These are phyloP conservation scores for Apophysomyces ossiformis DNA, from an alignment of 371 early-diverging fungal genomes.

Conservation along the genomic window DNA sequence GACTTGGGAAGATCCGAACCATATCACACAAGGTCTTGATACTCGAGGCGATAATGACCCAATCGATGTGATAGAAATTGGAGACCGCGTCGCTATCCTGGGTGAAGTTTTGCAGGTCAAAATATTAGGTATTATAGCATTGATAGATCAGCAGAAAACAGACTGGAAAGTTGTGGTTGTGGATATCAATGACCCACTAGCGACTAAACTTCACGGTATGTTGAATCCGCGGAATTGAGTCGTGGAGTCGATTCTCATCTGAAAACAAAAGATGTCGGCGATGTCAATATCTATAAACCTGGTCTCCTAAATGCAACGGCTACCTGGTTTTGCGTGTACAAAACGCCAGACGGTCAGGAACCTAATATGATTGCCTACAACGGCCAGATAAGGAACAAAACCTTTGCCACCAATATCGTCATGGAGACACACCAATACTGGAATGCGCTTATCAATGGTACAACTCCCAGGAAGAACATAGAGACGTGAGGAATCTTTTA, in stretches of 20 bases:
- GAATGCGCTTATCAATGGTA: slow-evolving; percentile 79
- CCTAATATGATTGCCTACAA: slow-evolving; percentile 91
- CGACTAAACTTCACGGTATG: slow-evolving; percentile 70
- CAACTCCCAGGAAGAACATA: slow-evolving; percentile 65
- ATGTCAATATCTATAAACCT: slow-evolving; percentile 86
- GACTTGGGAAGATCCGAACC: slow-evolving; percentile 94
- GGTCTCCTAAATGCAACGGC: slow-evolving; percentile 82
- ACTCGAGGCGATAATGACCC: slow-evolving; percentile 92
- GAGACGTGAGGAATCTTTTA: slow-evolving; percentile 45
- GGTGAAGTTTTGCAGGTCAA: slow-evolving; percentile 77
- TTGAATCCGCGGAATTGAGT: background rate
- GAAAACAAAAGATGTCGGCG: slow-evolving; percentile 68
- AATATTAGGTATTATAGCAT: slow-evolving; percentile 85
- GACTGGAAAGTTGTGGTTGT: slow-evolving; percentile 95
- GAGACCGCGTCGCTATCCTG: background rate
- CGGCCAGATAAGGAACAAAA: slow-evolving; percentile 84
- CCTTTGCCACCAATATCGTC: slow-evolving; percentile 87
- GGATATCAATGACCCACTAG: slow-evolving; percentile 83
- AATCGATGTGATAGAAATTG: slow-evolving; percentile 81
- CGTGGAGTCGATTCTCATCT: background rate
- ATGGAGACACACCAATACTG: slow-evolving; percentile 92
- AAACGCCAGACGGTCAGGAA: slow-evolving; percentile 91
- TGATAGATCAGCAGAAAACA: slow-evolving; percentile 91
- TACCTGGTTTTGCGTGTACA: slow-evolving; percentile 92
- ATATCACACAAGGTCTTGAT: slow-evolving; percentile 72